Evolutionary conservation across 1,284 basidiomycete genomes (phyloP).

Genomic region (Melampsora larici-populina): DNA sequence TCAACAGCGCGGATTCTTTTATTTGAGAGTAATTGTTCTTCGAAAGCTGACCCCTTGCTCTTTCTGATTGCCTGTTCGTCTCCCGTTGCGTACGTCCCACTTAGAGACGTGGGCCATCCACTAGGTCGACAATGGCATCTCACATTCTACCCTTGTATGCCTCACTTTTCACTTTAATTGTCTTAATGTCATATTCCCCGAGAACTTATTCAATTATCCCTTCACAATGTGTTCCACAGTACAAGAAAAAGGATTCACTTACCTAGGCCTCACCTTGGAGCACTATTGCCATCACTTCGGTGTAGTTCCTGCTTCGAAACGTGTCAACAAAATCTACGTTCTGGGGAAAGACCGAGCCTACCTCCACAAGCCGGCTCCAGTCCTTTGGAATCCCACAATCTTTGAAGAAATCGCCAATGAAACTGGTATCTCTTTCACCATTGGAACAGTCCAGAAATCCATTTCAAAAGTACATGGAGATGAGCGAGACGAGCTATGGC

Average conservation of each 20-base stretch:
- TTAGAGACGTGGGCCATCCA: constrained; percentile 6
- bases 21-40: not conserved
- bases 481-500: not conserved
- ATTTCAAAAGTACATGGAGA: not conserved
- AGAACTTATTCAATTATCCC: not conserved
- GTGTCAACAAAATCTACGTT: not conserved
- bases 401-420: not conserved
- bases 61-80: not conserved
- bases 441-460: constrained; percentile 10
- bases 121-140: constrained; percentile 8
- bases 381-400: not conserved
- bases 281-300: not conserved
- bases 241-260: not conserved
- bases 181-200: not conserved
- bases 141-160: constrained; percentile 7
- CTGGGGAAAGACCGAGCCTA: constrained; percentile 3
- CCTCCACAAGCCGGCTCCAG: not conserved
- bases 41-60: not conserved
- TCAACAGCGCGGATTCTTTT: not conserved
- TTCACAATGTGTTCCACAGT: not conserved
- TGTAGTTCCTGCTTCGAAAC: not conserved
- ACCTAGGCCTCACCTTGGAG: constrained; percentile 1
- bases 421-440: constrained; percentile 2
- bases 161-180: no score
- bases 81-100: not conserved